Conservation (phyloP, 208 protist species). For the Wallacemonas rigidus region DNA sequence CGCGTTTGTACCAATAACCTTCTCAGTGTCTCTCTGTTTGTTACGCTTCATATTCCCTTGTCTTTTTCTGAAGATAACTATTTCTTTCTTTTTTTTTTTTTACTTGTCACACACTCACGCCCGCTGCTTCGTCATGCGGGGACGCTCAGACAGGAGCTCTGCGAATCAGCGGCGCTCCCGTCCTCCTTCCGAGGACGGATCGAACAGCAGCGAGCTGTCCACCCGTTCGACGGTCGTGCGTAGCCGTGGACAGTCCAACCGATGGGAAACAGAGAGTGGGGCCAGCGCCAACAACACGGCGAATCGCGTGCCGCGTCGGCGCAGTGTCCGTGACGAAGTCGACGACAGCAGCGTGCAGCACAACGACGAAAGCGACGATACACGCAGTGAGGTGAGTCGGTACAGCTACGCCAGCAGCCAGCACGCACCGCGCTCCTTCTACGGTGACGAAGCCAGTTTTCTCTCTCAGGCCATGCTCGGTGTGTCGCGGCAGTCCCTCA, state of each 20-base stretch:
- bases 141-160: neutral
- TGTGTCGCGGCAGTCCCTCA: neutral
- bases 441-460: constrained; percentile 5
- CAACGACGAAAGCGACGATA: constrained; percentile 4
- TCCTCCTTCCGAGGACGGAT: neutral
- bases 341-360: neutral
- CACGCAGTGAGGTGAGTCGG: neutral
- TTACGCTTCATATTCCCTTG: neutral
- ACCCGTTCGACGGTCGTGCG: constrained; percentile 5
- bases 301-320: neutral
- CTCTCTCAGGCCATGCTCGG: constrained; percentile 12
- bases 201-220: neutral
- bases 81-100: neutral
- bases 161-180: neutral
- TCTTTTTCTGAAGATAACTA: neutral
- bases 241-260: neutral
- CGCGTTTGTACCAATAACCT: no score
- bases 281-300: neutral
- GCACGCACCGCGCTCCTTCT: neutral
- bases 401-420: constrained; percentile 16
- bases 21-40: neutral
- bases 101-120: neutral
- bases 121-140: neutral
- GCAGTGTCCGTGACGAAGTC: neutral
- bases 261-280: constrained; percentile 9